Evolutionary conservation across 345 rosid species (phyloP).

Genomic region (Erodium maritimum): DNA sequence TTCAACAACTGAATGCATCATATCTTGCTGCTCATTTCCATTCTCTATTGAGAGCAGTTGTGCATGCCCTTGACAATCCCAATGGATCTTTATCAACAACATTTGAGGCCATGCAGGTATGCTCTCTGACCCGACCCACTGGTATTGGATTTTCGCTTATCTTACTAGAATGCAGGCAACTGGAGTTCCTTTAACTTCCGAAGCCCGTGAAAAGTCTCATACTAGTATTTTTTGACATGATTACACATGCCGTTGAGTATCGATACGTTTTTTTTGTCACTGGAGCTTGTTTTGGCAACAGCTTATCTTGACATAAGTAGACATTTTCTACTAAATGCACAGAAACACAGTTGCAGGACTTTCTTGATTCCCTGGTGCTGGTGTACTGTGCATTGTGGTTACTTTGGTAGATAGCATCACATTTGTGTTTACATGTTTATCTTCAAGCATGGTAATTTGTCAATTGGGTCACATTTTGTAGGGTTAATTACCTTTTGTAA

Average conservation of each 20-base stretch:
- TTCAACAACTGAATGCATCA: slow-evolving; percentile 34
- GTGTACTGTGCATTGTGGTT: not conserved
- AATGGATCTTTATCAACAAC: slow-evolving; percentile 46
- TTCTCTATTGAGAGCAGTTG: slow-evolving; percentile 25
- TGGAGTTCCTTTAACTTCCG: not conserved
- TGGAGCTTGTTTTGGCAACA: not conserved
- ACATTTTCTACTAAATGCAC: not conserved
- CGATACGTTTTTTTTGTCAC: not conserved
- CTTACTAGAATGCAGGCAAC: too few relatives aligned
- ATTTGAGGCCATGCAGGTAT: slow-evolving; percentile 50
- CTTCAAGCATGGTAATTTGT: too few relatives aligned
- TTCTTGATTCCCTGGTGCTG: not conserved
- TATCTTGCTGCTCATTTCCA: slow-evolving; percentile 22
- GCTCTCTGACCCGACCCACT: not conserved
- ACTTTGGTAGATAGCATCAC: not conserved
- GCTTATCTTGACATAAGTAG: not conserved
- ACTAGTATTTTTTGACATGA: too few relatives aligned
- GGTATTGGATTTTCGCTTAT: not conserved
- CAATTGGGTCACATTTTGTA: too few relatives aligned
- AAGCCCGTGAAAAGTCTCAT: not conserved
- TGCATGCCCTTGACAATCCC: slow-evolving; percentile 51
- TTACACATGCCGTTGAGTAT: not conserved
- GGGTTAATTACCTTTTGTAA: too few relatives aligned
- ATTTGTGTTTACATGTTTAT: too few relatives aligned
- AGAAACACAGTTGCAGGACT: not conserved